Conservation (phyloP, 108 stramenopile species). For the Heterococcus sp. region DNA sequence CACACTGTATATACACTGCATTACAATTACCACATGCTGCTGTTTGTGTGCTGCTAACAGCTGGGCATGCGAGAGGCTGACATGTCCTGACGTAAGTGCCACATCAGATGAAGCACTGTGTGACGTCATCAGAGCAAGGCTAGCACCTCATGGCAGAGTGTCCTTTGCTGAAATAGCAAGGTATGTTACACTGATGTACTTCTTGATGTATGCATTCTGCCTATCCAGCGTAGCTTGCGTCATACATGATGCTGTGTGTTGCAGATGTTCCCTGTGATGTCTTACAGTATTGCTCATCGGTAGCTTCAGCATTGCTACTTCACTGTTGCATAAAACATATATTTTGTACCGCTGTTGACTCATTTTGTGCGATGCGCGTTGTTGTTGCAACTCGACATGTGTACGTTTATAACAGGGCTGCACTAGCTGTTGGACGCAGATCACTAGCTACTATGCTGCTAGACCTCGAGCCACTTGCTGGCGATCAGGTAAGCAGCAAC, state of each 20-base stretch:
- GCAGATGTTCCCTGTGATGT: too few species aligned
- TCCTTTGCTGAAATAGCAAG: slow-evolving; percentile 27
- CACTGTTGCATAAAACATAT: background rate
- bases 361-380: background rate
- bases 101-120: background rate
- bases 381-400: background rate
- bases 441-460: slow-evolving; percentile 48
- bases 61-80: background rate
- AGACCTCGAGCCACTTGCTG: slow-evolving; percentile 32
- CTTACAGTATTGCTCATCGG: background rate
- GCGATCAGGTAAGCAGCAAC: slow-evolving; percentile 9
- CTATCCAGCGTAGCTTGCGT: too few species aligned
- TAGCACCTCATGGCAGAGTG: background rate
- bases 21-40: too few species aligned
- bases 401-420: background rate
- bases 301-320: background rate
- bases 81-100: background rate
- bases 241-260: too few species aligned
- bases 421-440: slow-evolving; percentile 7
- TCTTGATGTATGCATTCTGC: too few species aligned
- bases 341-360: background rate
- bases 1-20: too few species aligned
- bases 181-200: background rate
- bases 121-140: background rate
- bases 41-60: too few species aligned